Base-by-base conservation (phyloP, 148 eudicot genomes). In the Chenopodium berlandieri region DNA sequence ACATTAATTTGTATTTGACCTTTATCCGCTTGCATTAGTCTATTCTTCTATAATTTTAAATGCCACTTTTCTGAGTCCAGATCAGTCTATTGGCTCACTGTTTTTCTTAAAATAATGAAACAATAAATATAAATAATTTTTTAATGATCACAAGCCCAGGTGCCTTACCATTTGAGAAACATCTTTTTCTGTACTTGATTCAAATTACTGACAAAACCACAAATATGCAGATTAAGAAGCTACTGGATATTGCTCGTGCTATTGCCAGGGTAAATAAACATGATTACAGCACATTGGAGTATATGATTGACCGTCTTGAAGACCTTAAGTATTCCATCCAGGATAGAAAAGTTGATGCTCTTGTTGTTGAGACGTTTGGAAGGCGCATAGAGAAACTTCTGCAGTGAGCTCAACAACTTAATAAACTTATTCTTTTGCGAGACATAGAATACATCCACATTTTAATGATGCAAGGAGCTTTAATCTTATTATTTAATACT, bases 281-380 rank as follows among this genome's bases (percentile, higher is more conserved):
- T 74, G 95, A 92, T 52, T 91, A 92, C 88, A 92, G 92, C 77
- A 89, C 98, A 8, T 80, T 97, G 97, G 93, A 91, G 88, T 89
- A 82, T 84, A 89, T 97, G 93, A 89, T 91, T 82, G 90, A 87
- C 72, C 88, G 88, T 79, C 88, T 97, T 63, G 98, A 91, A 47
- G 99, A 97, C 84, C 94, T 97, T 60, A 92, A 97, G 87, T 97
- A 97, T 85, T 88, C 97, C 82, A 94, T 97, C 71, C 94, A 97
- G 77, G 98, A 97, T 82, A 91, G 99, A 81, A 97, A 94, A 87
- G 97, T 97, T 88, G 99, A 97, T 87, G 99, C 94, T 81, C 98
- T 97, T 84, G 94, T 97, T 83, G 98, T 97, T 56, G 98, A 94
- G 88, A 97, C 99, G 64, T 97, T 97, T 86, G 99, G 99, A 83